Evolutionary conservation across 176 grass and related monocot genomes (phyloP), one percentile per base, ranked within the genome.

Genomic region (Oryza meyeriana): DNA sequence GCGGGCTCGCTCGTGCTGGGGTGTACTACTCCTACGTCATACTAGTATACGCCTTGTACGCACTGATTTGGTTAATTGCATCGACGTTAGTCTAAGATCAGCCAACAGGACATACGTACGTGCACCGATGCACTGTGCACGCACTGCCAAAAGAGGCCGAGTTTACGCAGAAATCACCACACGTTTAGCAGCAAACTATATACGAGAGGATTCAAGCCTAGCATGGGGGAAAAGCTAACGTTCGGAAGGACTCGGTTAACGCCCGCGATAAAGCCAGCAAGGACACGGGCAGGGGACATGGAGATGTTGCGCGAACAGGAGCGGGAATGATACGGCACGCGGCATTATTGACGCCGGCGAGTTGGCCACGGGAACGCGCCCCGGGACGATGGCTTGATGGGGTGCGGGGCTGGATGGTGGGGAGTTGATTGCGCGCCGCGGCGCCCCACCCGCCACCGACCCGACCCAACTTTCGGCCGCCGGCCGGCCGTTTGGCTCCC

Each of bases 391-490:
- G 64, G 73, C 61, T 2, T 22, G 3, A 11, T 13, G 67, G 5
- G 59, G 5, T 2, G 12, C 20, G 35, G 11, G 32, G 50, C 0
- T 10, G 38, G 52, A 9, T 47, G 27, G 74, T 11, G 58, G 39
- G 20, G 58, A 11, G 65, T 14, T 68, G 77, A 75, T 86, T 33
- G 77, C 61, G 65, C 50, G 74, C 80, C 38, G 50, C 9, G 33
- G 11, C 45, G 45, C 47, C 78, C 77, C 85, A 87, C 85, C 35
- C 34, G 70, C 63, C 78, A 76, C 71, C 47, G 78, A 36, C 28
- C 71, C 9, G 33, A 22, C 61, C 13, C 28, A 10, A 63, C 70
- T 87, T 87, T 87, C 47, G 71, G 78, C 69, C n/a, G 80, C 69
- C 16, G 80, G 55, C 55, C 22, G n/a, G 55, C n/a, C 14, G 34